Evolutionary conservation across 768 basidiomycete genomes (phyloP), one percentile per base, ranked within the genome.

Genomic region (Suillus subaureus): DNA sequence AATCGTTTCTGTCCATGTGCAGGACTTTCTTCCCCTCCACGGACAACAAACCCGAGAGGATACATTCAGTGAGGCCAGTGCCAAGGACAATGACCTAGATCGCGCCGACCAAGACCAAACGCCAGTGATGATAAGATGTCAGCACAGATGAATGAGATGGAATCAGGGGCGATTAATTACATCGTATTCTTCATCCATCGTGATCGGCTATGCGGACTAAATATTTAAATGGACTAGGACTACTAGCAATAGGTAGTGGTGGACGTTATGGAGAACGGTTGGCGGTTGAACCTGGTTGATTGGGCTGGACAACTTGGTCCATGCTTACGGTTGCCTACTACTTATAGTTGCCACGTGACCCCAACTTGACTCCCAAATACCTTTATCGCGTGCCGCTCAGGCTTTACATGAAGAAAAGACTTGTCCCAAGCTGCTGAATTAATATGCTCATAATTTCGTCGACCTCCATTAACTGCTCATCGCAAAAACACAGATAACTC

Each of bases 21-120:
- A 99, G 89, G 73, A 99, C 97, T 82, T 99, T 99, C 87, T 99
- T 98, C 69, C 97, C 97, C 78, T 98, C 97, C 54, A 98, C 97
- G n/a, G 97, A 99, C 72, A 99, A 85, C 72, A 99, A 81, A 43
- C 97, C 97, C 18, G 97, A 99, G 67, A 99, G 88, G 78, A 99
- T 96, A 81, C 97, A 99, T 79, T 99, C 97, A 35, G 97, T 98
- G 75, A 99, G 82, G 67, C 97, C 97, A 67, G 97, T 99, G 67
- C 97, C 97, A 72, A 99, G 87, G 69, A 96, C 91, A 78, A 94
- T 86, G 78, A 93, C 92, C 92, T 94, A 75, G 62, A 55, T 23
- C 58, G 60, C 61, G 63, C 69, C 64, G 74, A 70, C 58, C 39
- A 42, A 40, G 31, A 42, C 3, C 28, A 42, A 40, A 40, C 16